Base-by-base conservation (phyloP, 2,329 filamentous ascomycete species). In the Corinectria fuckeliana region DNA sequence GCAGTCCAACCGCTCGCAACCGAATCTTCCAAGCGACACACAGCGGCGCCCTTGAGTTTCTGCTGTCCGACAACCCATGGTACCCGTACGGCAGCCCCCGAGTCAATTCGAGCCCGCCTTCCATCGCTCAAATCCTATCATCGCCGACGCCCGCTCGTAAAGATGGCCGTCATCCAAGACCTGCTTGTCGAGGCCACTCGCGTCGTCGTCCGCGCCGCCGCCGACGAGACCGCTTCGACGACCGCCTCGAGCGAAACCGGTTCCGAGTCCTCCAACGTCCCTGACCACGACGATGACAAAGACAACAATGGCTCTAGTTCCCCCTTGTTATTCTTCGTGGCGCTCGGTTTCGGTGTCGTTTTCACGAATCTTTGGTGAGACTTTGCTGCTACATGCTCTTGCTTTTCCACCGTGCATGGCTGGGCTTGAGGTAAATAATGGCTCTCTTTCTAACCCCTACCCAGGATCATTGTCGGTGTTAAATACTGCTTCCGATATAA, bases 401-500 rank as follows among this genome's bases (percentile, higher is more conserved):
- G 34, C 25, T 49, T 39, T 60, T 42, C 32, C 23, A 10, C 16
- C 8, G 4, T 52, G 28, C 36, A 48, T 13, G 51, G 44, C 38
- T 55, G 32, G n/a, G 36, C 77, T 97, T 93, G 93, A 97, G 83
- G 80, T 89, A 50, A 56, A 39, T 38, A 23, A 28, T n/a, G 32
- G 45, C 48, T 20, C 26, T 20, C 26, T 62, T 53, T 69, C 64
- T 69, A 58, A 61, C 60, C 26, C 68, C 76, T 68, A 75, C 65
- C 10, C 52, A 99, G 95, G 95, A 99, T 99, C 71, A 99, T 99
- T 70, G 95, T 99, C 61, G 95, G 95, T 68, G 95, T 99, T 62
- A 99, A 99, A 80, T 99, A 99, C 77, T 99, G 95, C 80, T 99
- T 99, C 78, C 87, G 95, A 69, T 98, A 99, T 77, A 98, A 98